Evolutionary conservation across 306 rosid genomes (phyloP).

Genomic region (Acacia acuminata): DNA sequence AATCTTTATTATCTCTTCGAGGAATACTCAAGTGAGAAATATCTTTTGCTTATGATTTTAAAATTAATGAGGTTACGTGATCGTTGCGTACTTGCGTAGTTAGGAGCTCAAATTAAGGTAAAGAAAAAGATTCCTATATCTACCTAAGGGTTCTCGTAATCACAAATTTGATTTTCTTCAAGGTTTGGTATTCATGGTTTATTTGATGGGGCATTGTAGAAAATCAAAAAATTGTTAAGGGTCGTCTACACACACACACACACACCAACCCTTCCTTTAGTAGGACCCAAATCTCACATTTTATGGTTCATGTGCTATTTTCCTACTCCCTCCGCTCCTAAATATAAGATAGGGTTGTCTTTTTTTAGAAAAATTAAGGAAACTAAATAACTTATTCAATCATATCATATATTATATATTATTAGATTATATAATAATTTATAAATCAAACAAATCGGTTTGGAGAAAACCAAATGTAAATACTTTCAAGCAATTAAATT

Average conservation of each 20-base stretch:
- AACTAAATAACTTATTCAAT: too few relatives aligned
- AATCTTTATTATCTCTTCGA: background rate
- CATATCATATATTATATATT: too few relatives aligned
- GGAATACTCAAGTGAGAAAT: background rate
- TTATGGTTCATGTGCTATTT: background rate
- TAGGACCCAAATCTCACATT: constrained; percentile 5
- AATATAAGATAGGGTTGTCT: too few relatives aligned
- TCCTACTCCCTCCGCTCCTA: background rate
- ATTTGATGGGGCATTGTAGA: background rate
- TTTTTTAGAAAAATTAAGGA: too few relatives aligned
- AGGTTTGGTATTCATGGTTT: background rate
- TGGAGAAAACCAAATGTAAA: too few relatives aligned
- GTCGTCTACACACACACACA: background rate
- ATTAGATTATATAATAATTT: too few relatives aligned
- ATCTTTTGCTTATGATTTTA: constrained; percentile 4
- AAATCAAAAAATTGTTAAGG: background rate
- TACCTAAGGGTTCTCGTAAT: background rate
- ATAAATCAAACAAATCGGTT: too few relatives aligned
- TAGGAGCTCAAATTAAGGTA: constrained; percentile 21
- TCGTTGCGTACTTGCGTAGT: constrained; percentile 13
- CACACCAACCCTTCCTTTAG: background rate
- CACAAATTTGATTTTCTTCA: background rate
- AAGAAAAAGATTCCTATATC: constrained; percentile 27
- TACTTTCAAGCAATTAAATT: too few relatives aligned
- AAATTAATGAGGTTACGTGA: constrained; percentile 21